Evolutionary conservation across 2,329 filamentous ascomycete species (phyloP).

Genomic region (Sarocladium brachiariae): DNA sequence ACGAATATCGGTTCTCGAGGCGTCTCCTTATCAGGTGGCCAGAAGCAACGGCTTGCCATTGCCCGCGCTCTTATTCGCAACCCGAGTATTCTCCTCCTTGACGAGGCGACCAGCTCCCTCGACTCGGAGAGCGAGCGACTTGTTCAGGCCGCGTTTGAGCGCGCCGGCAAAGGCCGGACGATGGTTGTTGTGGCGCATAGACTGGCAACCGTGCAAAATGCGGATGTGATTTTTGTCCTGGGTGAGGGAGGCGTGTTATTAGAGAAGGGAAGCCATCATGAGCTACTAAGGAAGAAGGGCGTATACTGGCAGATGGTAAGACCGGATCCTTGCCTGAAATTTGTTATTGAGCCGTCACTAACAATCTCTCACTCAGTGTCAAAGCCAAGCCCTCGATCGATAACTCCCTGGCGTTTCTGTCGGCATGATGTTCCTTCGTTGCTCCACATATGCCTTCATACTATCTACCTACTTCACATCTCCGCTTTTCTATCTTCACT

Average conservation of each 20-base stretch:
- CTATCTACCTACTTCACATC: too few relatives aligned
- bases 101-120: slow-evolving; percentile 66
- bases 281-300: slow-evolving; percentile 43
- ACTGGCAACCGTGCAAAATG: slow-evolving; percentile 70
- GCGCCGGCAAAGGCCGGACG: slow-evolving; percentile 51
- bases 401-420: too few relatives aligned
- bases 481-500: neutral
- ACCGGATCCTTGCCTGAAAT: slow-evolving; percentile 10
- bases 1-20: slow-evolving; percentile 63
- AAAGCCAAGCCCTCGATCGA: slow-evolving; percentile 51
- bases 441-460: too few relatives aligned
- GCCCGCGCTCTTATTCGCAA: slow-evolving; percentile 60
- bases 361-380: slow-evolving; percentile 37
- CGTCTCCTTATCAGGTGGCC: slow-evolving; percentile 61
- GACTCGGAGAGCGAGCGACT: slow-evolving; percentile 57
- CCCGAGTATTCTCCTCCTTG: slow-evolving; percentile 61
- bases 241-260: slow-evolving; percentile 52
- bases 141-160: slow-evolving; percentile 63
- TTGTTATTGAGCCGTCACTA: neutral
- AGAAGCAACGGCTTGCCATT: slow-evolving; percentile 64
- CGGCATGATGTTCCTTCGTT: too few relatives aligned
- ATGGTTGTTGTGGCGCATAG: slow-evolving; percentile 74
- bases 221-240: slow-evolving; percentile 74
- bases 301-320: slow-evolving; percentile 54
- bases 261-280: slow-evolving; percentile 46